Percentiles rank a stretch among this genome's conserved stretches.
phyloP scores from a whole-genome alignment of 805 yeast species.

The Yarrowia divulgata region DNA sequence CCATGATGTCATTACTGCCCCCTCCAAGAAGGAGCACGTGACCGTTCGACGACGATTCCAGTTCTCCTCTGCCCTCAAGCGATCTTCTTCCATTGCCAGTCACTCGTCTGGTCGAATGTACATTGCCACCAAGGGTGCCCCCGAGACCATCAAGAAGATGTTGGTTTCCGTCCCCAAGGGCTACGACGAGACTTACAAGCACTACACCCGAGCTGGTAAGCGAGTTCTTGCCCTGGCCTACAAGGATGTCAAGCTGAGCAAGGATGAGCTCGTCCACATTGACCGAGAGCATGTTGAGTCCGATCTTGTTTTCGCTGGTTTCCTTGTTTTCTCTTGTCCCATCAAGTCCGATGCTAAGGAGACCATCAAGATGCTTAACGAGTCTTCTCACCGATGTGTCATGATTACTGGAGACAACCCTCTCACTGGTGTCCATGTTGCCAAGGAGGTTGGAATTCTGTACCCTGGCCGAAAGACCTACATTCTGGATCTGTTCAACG shows the following conservation, averaged over 20 bases:
- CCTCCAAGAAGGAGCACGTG: constrained; percentile 57
- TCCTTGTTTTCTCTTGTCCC: constrained; percentile 96
- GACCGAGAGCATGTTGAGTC: constrained; percentile 80
- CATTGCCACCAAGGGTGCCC: constrained; percentile 96
- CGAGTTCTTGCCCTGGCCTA: constrained; percentile 96
- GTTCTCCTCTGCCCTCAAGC: constrained; percentile 92
- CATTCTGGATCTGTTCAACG: constrained; percentile 85
- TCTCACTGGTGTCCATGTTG: constrained; percentile 97
- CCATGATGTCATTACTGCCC: constrained; percentile 70
- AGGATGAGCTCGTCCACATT: constrained; percentile 62
- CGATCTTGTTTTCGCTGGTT: constrained; percentile 82
- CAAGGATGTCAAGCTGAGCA: constrained; percentile 66
- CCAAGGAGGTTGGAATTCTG: constrained; percentile 87
- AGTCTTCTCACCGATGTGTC: constrained; percentile 91
- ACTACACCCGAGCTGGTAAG: constrained; percentile 93
- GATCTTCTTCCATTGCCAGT: constrained; percentile 86
- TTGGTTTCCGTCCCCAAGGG: constrained; percentile 70
- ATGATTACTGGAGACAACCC: constrained; percentile 99
- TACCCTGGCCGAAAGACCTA: constrained; percentile 70
- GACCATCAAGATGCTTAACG: constrained; percentile 89
- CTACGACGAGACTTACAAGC: constrained; percentile 85
- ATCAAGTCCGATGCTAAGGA: constrained; percentile 91
- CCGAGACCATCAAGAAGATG: constrained; percentile 90
- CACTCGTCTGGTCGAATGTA: constrained; percentile 60
- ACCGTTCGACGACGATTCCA: constrained; percentile 92